Evolutionary conservation across 805 yeast species (phyloP), one percentile per base, ranked within the genome.

Genomic region (Vanderwaltozyma verrucispora): DNA sequence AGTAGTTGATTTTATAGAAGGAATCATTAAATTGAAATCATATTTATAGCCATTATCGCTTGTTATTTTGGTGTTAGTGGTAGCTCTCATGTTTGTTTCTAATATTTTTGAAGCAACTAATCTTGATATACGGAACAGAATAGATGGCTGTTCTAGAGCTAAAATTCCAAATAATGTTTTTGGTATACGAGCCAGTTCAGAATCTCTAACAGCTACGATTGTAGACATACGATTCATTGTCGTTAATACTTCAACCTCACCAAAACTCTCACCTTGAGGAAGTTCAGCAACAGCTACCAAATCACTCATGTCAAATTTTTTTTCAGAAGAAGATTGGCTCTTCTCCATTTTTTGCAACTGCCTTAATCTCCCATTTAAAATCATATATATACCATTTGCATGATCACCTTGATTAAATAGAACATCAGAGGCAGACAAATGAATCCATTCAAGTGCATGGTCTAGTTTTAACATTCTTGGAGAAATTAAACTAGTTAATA

Each of bases 381-480:
- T 92, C 30, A 88, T 75, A 51, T 86, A 89, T 28, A 89, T 83
- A 16, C 96, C 95, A 54, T 86, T 88, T 0, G 97, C 95, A 15
- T 72, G 71, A 36, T 85, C 92, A 2, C 86, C 94, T 54, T 89
- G 92, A 2, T 75, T 70, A 50, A 82, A 86, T 16, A 92, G 59
- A 0, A 79, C 69, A 35, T 80, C 79, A 0, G 96, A 95, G 2
- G 96, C 89, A n/a, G 77, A 77, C 11, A 83, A 67, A 41, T 86
- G 95, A 29, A 88, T 76, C 97, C 97, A 89, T 57, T 92, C 98
- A 36, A 92, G 63, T 0, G 96, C 95, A 59, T 83, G 85, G 53
- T 89, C 97, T 30, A 92, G 73, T 39, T 80, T 74, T 28, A 82
- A 59, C 28, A 89, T 65, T 38, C 81, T 74, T 21, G 72, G 64